These are phyloP conservation scores for Botrytis paeoniae DNA, from an alignment of 2,329 filamentous ascomycete genomes.

Conservation along the genomic window DNA sequence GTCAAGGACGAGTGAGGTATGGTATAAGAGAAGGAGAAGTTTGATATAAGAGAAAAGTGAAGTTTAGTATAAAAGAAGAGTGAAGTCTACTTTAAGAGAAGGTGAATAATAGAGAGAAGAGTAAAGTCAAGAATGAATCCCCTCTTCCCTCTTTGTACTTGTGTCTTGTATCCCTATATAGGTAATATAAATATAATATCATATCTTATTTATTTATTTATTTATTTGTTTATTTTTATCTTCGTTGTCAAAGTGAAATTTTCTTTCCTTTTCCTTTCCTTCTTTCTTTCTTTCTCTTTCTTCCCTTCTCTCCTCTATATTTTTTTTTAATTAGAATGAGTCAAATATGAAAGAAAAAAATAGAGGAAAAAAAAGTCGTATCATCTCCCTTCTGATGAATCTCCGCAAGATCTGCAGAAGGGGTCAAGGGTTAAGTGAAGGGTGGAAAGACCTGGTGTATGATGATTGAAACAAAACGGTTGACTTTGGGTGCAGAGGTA, in stretches of 20 bases:
- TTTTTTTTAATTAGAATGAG: not conserved
- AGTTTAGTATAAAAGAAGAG: not conserved
- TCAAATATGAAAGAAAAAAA: not conserved
- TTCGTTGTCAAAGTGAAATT: not conserved
- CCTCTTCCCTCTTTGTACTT: not conserved
- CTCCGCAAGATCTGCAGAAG: constrained; percentile 1
- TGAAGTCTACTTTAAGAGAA: not conserved
- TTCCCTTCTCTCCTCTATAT: not conserved
- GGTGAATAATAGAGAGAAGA: not conserved
- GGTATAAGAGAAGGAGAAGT: not conserved
- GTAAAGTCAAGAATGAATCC: not conserved
- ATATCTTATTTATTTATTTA: too few relatives aligned
- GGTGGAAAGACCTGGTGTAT: not conserved
- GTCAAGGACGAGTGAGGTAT: not conserved
- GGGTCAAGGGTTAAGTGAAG: not conserved
- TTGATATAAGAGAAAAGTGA: not conserved
- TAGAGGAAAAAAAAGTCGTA: not conserved
- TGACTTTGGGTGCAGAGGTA: not conserved
- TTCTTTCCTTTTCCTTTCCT: not conserved
- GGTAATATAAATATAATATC: not conserved
- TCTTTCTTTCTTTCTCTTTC: not conserved
- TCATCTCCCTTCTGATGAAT: not conserved
- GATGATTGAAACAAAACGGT: not conserved
- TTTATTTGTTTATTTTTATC: not conserved
- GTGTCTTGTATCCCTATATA: not conserved